These are phyloP conservation scores for Eucalyptus leucophloia DNA, from an alignment of 345 rosid species.

Conservation along the genomic window DNA sequence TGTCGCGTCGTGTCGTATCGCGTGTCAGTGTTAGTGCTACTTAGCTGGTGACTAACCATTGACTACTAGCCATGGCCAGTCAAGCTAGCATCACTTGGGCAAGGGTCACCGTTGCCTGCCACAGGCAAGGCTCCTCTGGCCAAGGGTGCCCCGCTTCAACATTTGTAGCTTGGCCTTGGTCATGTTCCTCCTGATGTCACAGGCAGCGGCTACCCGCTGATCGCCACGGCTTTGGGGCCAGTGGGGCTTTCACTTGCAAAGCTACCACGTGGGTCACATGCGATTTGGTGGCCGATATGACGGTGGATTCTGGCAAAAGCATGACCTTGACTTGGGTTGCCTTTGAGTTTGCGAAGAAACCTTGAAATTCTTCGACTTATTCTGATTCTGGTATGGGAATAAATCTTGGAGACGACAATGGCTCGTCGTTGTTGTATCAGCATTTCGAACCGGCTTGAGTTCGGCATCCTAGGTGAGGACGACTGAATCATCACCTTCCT, in stretches of 20 bases:
- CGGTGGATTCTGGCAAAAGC: slow-evolving; percentile 53
- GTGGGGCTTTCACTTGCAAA: slow-evolving; percentile 58
- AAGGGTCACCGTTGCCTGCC: too few relatives aligned
- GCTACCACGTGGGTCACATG: slow-evolving; percentile 44
- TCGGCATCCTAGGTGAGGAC: background rate
- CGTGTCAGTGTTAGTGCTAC: too few relatives aligned
- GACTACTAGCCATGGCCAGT: too few relatives aligned
- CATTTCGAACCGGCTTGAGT: slow-evolving; percentile 11
- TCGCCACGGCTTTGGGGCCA: slow-evolving; percentile 16
- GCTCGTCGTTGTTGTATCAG: slow-evolving; percentile 68
- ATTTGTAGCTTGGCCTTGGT: slow-evolving; percentile 38
- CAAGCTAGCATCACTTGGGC: too few relatives aligned
- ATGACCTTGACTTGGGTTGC: slow-evolving; percentile 21
- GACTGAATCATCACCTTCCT: slow-evolving; percentile 5
- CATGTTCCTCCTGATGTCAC: slow-evolving; percentile 53
- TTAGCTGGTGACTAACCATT: too few relatives aligned
- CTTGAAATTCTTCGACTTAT: slow-evolving; percentile 49
- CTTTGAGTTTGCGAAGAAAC: background rate
- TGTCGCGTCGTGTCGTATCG: too few relatives aligned
- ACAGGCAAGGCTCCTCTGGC: too few relatives aligned
- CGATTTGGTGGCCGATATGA: slow-evolving; percentile 44
- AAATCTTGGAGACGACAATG: slow-evolving; percentile 48
- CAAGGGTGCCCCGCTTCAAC: slow-evolving; percentile 33
- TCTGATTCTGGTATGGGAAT: background rate
- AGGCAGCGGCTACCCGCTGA: background rate